Evolutionary conservation across 495 filamentous ascomycete species (phyloP), one percentile per base, ranked within the genome.

Genomic region (Annulohypoxylon bovei): DNA sequence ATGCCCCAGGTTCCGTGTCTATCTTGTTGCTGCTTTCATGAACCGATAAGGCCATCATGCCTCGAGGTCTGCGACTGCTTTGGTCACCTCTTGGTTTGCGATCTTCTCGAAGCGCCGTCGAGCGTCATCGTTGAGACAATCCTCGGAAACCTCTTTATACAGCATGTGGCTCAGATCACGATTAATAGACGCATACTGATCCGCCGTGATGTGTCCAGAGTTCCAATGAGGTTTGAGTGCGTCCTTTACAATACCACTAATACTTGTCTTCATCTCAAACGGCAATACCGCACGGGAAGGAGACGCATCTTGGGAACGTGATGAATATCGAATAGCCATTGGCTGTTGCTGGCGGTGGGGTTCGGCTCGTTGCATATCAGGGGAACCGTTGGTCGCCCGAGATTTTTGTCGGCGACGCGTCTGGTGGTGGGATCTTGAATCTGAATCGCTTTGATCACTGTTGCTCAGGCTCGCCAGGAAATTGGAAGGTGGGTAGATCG

Each of bases 141-240:
- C 82, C 47, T 90, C 88, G 5, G 86, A 87, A 12, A 94, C 88
- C 37, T 88, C 87, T 39, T 96, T 91, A 76, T 98, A 98, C n/a
- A 98, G 80, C 79, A 87, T 90, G 16, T 92, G 87, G 12, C 91
- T 95, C 25, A 97, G 88, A 35, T 88, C 89, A 47, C 93, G 88
- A 76, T 97, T 97, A 80, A 97, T 94, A 47, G 89, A 87, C 4
- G 90, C 94, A 80, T 92, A 98, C 76, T 97, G 90, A 40, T 96
- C 90, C 71, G 92, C 89, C 32, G 88, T 89, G 8, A 97, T 81
- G 46, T 88, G 81, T 60, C 88, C 88, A 11, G 88, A 87, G 66
- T 91, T 82, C 84, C 83, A 96, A 68, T 91, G 87, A 20, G 94
- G 92, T 58, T 91, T 91, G 20, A 97, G 83, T 0, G 90, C 92